These are phyloP conservation scores for Nicotiana obtusifolia DNA, from an alignment of 257 asterid genomes.

Conservation along the genomic window DNA sequence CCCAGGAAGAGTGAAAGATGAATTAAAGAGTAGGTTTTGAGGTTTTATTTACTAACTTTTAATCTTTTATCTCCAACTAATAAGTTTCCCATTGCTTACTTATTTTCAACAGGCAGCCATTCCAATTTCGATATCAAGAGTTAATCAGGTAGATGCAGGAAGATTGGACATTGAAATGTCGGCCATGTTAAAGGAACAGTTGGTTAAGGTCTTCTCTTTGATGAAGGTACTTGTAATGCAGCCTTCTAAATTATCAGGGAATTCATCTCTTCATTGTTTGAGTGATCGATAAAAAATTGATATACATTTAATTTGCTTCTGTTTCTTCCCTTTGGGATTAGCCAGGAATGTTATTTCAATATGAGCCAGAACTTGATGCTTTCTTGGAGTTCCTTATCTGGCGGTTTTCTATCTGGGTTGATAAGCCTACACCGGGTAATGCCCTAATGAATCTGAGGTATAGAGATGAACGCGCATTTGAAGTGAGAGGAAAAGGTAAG, in stretches of 20 bases:
- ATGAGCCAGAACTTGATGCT: conserved; percentile 85
- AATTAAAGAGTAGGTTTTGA: neutral
- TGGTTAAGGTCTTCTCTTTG: conserved; percentile 73
- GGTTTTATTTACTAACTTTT: neutral
- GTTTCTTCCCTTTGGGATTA: conserved; percentile 51
- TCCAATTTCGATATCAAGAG: conserved; percentile 78
- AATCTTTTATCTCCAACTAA: neutral
- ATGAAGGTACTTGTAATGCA: conserved; percentile 59
- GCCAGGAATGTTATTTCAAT: conserved; percentile 95
- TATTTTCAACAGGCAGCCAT: conserved; percentile 42
- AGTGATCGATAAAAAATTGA: conserved; percentile 3
- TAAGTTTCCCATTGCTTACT: conserved; percentile 4
- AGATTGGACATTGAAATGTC: conserved; percentile 89
- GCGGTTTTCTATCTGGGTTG: conserved; percentile 90
- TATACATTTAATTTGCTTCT: conserved; percentile 35
- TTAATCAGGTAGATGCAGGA: conserved; percentile 76
- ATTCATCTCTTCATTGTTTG: neutral
- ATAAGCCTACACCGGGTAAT: conserved; percentile 91
- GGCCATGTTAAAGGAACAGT: conserved; percentile 79
- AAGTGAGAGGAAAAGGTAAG: conserved; percentile 67
- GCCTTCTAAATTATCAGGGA: conserved; percentile 6
- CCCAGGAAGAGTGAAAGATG: neutral
- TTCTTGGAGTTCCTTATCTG: conserved; percentile 86
- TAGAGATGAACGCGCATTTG: conserved; percentile 82
- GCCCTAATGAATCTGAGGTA: conserved; percentile 67